These are phyloP conservation scores for Corynascus novoguineensis DNA, from an alignment of 495 filamentous ascomycete genomes.

Conservation along the genomic window DNA sequence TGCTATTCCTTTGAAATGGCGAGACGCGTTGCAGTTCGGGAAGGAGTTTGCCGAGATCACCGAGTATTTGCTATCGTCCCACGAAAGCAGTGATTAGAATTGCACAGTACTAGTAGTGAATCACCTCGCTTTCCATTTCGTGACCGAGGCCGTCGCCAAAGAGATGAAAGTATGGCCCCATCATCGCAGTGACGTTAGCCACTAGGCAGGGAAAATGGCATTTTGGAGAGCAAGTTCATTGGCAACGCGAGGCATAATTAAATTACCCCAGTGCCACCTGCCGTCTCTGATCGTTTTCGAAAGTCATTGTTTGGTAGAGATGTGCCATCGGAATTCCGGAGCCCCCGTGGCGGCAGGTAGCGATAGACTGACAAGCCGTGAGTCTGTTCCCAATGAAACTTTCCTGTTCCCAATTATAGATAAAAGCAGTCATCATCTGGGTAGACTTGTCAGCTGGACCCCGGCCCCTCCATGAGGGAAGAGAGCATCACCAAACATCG, in stretches of 20 bases:
- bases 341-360: not conserved
- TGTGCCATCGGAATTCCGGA: not conserved
- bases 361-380: not conserved
- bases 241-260: not conserved
- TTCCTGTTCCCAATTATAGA: not conserved
- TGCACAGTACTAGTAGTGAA: not conserved
- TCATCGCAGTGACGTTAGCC: no score
- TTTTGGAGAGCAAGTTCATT: not conserved
- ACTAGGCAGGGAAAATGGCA: not conserved
- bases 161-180: no score
- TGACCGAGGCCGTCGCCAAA: not conserved
- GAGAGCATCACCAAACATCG: not conserved
- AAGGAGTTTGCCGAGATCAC: constrained; percentile 27
- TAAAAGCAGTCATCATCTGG: not conserved
- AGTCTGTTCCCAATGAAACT: not conserved
- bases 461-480: not conserved
- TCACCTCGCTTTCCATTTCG: not conserved
- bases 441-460: not conserved
- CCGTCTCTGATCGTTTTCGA: not conserved
- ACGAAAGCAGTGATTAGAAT: not conserved
- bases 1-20: constrained; percentile 24
- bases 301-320: not conserved
- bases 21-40: constrained; percentile 28
- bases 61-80: constrained; percentile 8
- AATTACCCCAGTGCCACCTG: constrained; percentile 1